Percentiles rank a stretch among this genome's conserved stretches.
Conservation (phyloP, 2,329 filamentous ascomycete species). For the Fusarium sp. region DNA sequence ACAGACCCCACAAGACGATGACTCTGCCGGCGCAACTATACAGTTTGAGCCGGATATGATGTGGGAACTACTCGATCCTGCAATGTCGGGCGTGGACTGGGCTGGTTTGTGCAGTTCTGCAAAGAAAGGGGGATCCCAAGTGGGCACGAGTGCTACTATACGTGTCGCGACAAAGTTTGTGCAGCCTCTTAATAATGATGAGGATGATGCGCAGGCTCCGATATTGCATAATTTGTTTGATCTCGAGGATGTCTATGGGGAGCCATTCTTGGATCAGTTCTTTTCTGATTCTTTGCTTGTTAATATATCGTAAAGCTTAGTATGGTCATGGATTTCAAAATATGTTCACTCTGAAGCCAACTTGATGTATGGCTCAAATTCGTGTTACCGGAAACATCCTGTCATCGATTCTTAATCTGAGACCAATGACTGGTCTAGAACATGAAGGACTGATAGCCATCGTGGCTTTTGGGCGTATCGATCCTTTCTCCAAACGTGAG, state of each 20-base stretch:
- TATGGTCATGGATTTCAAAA: no score
- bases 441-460: no score
- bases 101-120: not conserved
- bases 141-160: constrained; percentile 36
- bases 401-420: no score
- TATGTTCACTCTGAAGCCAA: no score
- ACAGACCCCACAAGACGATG: not conserved
- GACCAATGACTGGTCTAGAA: no score
- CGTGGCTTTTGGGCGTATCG: no score
- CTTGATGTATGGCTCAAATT: no score
- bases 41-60: constrained; percentile 43
- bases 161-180: constrained; percentile 44
- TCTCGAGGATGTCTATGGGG: constrained; percentile 33
- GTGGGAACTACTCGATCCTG: constrained; percentile 43
- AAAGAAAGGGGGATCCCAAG: not conserved
- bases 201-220: not conserved
- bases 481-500: no score
- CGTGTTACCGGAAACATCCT: no score
- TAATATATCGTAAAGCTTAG: constrained; percentile 20
- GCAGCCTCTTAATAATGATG: constrained; percentile 33
- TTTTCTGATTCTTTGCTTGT: constrained; percentile 41
- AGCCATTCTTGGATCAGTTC: constrained; percentile 43
- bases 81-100: constrained; percentile 9
- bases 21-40: constrained; percentile 12
- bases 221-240: constrained; percentile 28